Base-by-base conservation (phyloP, 75 land plant species). In the Adiantum capillusveneris region DNA sequence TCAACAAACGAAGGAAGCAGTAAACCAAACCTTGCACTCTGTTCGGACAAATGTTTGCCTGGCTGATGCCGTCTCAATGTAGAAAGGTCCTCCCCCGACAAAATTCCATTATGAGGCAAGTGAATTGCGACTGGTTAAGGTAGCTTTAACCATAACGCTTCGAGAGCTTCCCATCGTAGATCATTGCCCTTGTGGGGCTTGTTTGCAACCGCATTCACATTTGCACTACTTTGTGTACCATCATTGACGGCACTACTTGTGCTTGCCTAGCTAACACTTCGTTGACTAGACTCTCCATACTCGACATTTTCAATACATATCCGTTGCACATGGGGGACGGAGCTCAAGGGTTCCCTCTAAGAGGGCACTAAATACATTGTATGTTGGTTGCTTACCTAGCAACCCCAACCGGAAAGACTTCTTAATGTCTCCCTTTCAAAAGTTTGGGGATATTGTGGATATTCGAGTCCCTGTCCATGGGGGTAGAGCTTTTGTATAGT, bases 361-460 rank as follows among this genome's bases (percentile, higher is more conserved):
- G 28, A 84, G 79, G 65, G 96, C 99, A 36, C 65, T 64, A 19
- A 73, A 91, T 3, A 90, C 96, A 24, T 70, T 95, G 22, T 90
- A 81, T 84, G 87, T 95, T 22, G 75, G 77, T 71, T 79, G 85
- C 34, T 78, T 95, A 75, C 99, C 99, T 7, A 65, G 46, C 41
- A 65, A 81, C 52, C 65, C 55, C 36, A 95, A 95, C 71, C 79
- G 54, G 44, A 80, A 41, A 25, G 96, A 86, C 51, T 56, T 71
- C 0, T 79, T 95, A 65, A 65, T 81, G 36, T 69, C 81, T 9
- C 96, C 90, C 68, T 90, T 95, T 68, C 64, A 62, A 26, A 95
- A 95, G 69, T 95, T 90, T 79, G 99, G 99, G 11, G 76, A 84
- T 48, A 81, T 95, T 26, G 58, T 95, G 64, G 92, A 95, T 61